Evolutionary conservation across 2,329 filamentous ascomycete species (phyloP).

Genomic region (Aspergillus terreus): DNA sequence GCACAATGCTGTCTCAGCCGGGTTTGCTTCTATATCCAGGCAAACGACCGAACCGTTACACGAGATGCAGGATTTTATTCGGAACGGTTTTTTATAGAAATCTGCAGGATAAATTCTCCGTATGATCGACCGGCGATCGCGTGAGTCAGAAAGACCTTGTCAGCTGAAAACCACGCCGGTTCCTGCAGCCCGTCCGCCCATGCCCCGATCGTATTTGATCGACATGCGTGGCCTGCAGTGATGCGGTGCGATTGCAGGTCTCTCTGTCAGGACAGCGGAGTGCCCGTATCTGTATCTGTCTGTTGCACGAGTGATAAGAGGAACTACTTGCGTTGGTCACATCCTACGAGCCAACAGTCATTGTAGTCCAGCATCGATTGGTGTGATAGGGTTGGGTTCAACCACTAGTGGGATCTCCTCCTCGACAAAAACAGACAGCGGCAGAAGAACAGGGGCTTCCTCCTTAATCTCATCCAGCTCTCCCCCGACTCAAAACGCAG

Average conservation of each 20-base stretch:
- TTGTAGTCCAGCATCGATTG: not conserved
- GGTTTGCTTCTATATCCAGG: conserved; percentile 7
- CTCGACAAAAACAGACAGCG: not conserved
- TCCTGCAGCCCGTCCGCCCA: conserved; percentile 25
- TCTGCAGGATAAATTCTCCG: not conserved
- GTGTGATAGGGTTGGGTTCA: not conserved
- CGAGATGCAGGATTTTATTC: conserved; percentile 1
- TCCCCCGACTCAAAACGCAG: conserved; percentile 1
- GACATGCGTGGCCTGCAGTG: not conserved
- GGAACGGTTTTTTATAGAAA: not conserved
- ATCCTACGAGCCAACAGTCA: not conserved
- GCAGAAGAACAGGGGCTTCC: not conserved
- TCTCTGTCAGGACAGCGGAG: not conserved
- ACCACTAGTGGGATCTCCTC: not conserved
- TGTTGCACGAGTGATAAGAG: not conserved
- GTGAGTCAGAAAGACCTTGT: conserved; percentile 4
- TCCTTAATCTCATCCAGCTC: not conserved
- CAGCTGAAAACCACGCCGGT: conserved; percentile 27
- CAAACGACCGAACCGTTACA: conserved; percentile 9
- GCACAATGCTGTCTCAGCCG: not conserved
- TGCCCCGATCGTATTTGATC: conserved; percentile 18
- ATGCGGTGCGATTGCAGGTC: conserved; percentile 2
- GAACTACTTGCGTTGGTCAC: not conserved
- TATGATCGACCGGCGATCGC: not conserved
- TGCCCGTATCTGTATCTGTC: not conserved